Conservation (phyloP, 768 basidiomycete species). For the Auriculariales sp. region DNA sequence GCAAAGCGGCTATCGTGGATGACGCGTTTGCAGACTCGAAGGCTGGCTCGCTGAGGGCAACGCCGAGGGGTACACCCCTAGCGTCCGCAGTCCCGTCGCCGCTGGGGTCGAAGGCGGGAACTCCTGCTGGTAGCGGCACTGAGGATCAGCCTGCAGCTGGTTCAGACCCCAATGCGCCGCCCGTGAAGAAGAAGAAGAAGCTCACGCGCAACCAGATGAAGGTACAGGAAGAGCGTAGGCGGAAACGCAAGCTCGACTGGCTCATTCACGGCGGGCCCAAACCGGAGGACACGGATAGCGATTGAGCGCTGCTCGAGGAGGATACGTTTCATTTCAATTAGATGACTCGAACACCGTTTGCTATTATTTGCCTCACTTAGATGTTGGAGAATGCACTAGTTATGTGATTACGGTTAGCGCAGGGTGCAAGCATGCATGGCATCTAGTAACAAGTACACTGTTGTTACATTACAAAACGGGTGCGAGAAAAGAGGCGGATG, state of each 20-base stretch:
- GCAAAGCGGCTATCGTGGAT: slow-evolving; percentile 75
- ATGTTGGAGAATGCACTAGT: too few species aligned
- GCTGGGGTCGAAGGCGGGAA: slow-evolving; percentile 50
- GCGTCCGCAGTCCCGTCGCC: slow-evolving; percentile 61
- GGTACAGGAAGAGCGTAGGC: slow-evolving; percentile 73
- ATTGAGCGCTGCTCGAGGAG: slow-evolving; percentile 18
- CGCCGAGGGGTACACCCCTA: slow-evolving; percentile 57
- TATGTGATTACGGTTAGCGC: too few species aligned
- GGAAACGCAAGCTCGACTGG: slow-evolving; percentile 71
- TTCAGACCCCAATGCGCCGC: slow-evolving; percentile 10
- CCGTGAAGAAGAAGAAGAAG: slow-evolving; percentile 77
- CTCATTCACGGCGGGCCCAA: slow-evolving; percentile 67
- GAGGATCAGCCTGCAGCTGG: slow-evolving; percentile 37
- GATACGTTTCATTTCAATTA: background rate
- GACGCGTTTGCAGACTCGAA: slow-evolving; percentile 64
- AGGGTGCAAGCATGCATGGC: too few species aligned
- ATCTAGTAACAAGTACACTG: too few species aligned
- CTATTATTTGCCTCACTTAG: too few species aligned
- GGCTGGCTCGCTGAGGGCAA: slow-evolving; percentile 12
- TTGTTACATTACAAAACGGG: too few species aligned
- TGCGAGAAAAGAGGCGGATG: too few species aligned
- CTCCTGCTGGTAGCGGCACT: slow-evolving; percentile 67
- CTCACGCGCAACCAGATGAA: slow-evolving; percentile 79
- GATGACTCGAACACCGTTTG: too few species aligned
- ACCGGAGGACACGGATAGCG: slow-evolving; percentile 72